Evolutionary conservation across 2,329 filamentous ascomycete species (phyloP), one percentile per base, ranked within the genome.

Genomic region (Cryphonectria parasitica): DNA sequence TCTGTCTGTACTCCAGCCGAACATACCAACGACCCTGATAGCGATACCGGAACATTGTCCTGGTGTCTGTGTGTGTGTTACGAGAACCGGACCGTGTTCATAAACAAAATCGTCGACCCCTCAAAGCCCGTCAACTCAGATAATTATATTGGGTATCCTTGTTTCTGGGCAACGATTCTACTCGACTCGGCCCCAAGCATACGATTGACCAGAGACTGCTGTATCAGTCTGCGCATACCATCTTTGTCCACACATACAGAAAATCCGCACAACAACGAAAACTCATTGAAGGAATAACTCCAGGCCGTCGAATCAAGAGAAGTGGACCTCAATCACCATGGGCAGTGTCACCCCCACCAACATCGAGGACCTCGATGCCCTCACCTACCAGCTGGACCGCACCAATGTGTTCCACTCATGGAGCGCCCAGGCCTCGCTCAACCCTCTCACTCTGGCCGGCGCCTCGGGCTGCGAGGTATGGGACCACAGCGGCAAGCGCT

Each of bases 331-430:
- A 64, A 45, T 22, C 45, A n/a, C 7, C 11, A 72, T 72, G 71
- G 71, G 71, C 45, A 72, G 71, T 69, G 63, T 25, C n/a, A 68
- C 69, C 7, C 71, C 71, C 22, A 64, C 54, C 3, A 19, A 54
- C 3, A 19, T 56, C 43, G 68, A 68, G 62, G 66, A 62, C 34
- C 66, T 72, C 39, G 69, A 60, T 17, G 71, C 64, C 28, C 71
- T 72, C 66, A 60, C 71, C n/a, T 72, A 66, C 49, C 65, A 72
- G 62, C 66, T 72, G 11, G 71, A 72, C 19, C 68, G 71, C 17
- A 19, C 71, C 39, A 70, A 72, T 17, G 71, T 72, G 62, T 72
- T 72, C 39, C 71, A 72, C n/a, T 72, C 71, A 2, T 72, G 71
- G 71, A 68, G 65, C 64, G 71, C 71, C 11, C 71, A 72, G 49